Evolutionary conservation across 345 rosid genomes (phyloP), one percentile per base, ranked within the genome.

Genomic region (Eucalyptus marginata): DNA sequence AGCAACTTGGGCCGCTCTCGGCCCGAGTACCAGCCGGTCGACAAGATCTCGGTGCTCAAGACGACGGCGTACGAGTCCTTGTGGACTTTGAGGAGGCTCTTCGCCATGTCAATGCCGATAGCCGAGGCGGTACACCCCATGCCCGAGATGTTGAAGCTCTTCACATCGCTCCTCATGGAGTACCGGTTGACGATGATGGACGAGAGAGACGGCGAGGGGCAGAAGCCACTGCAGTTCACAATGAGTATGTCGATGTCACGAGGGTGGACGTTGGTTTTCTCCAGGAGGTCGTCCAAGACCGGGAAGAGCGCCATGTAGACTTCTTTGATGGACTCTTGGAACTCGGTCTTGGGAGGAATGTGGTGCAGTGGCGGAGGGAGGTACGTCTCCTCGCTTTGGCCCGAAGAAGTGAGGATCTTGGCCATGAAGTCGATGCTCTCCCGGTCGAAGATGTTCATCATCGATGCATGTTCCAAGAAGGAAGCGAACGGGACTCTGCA

Each of bases 71-170:
- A 58, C 10, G 90, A 90, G 85, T 92, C 91, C 44, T 85, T 92
- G 64, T 91, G 93, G 46, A 89, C 88, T 62, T 89, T 90, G 40
- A 95, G 90, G 66, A 95, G 93, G 64, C 62, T 92, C 43, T 89
- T 88, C 27, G 94, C 96, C 88, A 95, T 50, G 58, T 95, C 95
- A 52, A 95, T 87, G 62, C 80, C 91, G 7, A 93, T 86, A 13
- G 91, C 91, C 8, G 95, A 89, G n/a, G 94, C 96, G 62, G 95
- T 92, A 90, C 96, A 95, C 4, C 96, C 96, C 96, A 95, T 95
- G 24, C 96, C 96, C 52, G 96, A 93, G 54, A 95, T 93, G 87
- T 90, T 94, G 71, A 66, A 95, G 91, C 91, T 95, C 87, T 92
- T 93, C 10, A 92, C 86, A 25, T 94, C 94, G 22, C 79, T 86